Conservation (phyloP, 2,329 filamentous ascomycete species). For the Fusarium compactum region DNA sequence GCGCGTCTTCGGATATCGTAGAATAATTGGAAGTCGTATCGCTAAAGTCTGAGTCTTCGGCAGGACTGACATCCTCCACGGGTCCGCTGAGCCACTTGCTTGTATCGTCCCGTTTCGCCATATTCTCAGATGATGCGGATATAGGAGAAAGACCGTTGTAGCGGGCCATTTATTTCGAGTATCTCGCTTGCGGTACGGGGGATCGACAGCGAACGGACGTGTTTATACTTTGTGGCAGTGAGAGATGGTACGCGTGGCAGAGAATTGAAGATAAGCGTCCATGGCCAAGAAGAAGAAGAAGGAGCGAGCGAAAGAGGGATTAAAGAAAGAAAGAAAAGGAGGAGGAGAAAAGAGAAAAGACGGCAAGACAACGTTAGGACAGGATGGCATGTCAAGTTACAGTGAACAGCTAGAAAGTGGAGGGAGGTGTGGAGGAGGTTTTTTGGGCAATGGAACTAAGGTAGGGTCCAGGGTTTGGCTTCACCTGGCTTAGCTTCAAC, state of each 20-base stretch:
- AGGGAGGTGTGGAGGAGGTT: slow-evolving; percentile 28
- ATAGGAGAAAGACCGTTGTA: slow-evolving; percentile 17
- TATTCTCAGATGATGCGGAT: slow-evolving; percentile 19
- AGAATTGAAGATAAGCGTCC: slow-evolving; percentile 9
- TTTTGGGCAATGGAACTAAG: not conserved
- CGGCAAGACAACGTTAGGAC: not conserved
- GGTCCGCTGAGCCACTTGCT: slow-evolving; percentile 7
- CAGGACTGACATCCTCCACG: slow-evolving; percentile 31
- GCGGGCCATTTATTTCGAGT: slow-evolving; percentile 31
- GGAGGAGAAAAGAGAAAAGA: slow-evolving; percentile 20
- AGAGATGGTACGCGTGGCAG: not conserved
- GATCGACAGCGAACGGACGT: slow-evolving; percentile 16
- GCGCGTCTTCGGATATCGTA: slow-evolving; percentile 51
- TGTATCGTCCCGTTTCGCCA: slow-evolving; percentile 21
- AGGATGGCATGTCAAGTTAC: slow-evolving; percentile 5
- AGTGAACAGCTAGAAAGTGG: slow-evolving; percentile 25
- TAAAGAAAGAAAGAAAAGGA: not conserved
- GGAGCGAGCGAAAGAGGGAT: not conserved
- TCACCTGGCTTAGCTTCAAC: not conserved
- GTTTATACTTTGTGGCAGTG: not conserved
- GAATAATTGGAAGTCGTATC: slow-evolving; percentile 52
- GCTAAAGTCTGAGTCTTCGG: slow-evolving; percentile 43
- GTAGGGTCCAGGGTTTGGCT: slow-evolving; percentile 23
- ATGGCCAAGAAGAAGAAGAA: slow-evolving; percentile 15
- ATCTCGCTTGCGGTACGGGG: slow-evolving; percentile 3